Evolutionary conservation across 129 eudicot genomes (phyloP).

Genomic region (Chrysanthemum seticuspe): DNA sequence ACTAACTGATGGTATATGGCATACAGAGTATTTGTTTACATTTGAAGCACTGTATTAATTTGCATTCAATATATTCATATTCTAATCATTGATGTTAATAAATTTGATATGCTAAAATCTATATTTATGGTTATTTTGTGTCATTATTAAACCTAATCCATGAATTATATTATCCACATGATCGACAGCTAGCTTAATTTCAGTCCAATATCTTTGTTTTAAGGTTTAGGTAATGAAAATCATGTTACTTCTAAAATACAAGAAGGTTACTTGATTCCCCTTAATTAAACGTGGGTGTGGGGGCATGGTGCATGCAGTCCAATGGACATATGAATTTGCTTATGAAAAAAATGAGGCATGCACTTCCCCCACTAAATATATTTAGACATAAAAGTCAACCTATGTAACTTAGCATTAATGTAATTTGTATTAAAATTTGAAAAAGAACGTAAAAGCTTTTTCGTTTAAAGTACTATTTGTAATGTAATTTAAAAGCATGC

Average conservation of each 20-base stretch:
- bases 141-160: background rate
- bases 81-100: too few species aligned
- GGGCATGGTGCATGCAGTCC: conserved; percentile 7
- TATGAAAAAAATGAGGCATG: conserved; percentile 2
- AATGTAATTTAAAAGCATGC: too few species aligned
- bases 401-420: too few species aligned
- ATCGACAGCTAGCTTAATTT: background rate
- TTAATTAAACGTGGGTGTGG: background rate
- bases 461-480: too few species aligned
- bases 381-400: background rate
- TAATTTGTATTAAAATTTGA: too few species aligned
- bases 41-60: too few species aligned
- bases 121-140: background rate
- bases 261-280: too few species aligned
- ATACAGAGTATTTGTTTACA: too few species aligned
- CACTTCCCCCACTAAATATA: background rate
- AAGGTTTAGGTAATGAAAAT: background rate
- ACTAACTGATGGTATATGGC: too few species aligned
- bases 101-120: background rate
- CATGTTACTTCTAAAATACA: background rate
- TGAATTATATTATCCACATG: background rate
- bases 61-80: too few species aligned
- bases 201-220: background rate
- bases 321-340: background rate
- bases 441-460: too few species aligned